A percentile compares a stretch with the other conserved stretches of the same genome.
Conservation (phyloP, 2,329 filamentous ascomycete genomes). For the Cladosporium phlei region DNA sequence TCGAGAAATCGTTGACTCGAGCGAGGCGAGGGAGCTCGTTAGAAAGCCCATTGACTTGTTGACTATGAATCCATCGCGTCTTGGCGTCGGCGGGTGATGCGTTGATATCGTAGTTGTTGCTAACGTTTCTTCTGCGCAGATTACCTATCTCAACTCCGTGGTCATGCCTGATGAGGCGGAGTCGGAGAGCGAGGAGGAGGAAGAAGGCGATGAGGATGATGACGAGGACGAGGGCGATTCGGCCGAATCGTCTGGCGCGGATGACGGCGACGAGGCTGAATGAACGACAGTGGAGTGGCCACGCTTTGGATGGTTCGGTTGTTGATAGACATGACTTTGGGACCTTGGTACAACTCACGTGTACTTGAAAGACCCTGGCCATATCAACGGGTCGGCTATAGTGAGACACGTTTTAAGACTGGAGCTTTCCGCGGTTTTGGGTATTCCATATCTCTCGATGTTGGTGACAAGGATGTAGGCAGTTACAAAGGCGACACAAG, state of each 20-base stretch:
- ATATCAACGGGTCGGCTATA: not conserved
- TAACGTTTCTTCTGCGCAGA: slow-evolving; percentile 33
- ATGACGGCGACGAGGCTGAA: slow-evolving; percentile 15
- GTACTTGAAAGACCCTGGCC: not conserved
- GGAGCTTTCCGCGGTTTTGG: not conserved
- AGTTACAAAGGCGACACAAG: too few relatives aligned
- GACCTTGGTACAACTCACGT: slow-evolving; percentile 1
- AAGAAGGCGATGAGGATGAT: slow-evolving; percentile 22
- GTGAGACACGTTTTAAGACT: slow-evolving; percentile 9
- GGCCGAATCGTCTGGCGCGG: slow-evolving; percentile 3
- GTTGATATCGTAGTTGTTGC: not conserved
- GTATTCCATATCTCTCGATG: not conserved
- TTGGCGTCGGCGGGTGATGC: not conserved
- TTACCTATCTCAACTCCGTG: slow-evolving; percentile 47
- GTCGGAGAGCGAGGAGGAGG: slow-evolving; percentile 22
- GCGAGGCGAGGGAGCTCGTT: too few relatives aligned
- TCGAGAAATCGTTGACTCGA: too few relatives aligned
- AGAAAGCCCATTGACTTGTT: too few relatives aligned
- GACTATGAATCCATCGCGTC: not conserved
- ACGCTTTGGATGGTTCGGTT: not conserved
- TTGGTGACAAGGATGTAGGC: not conserved
- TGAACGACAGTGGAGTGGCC: too few relatives aligned
- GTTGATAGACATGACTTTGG: not conserved
- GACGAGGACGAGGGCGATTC: slow-evolving; percentile 19
- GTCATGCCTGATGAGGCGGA: slow-evolving; percentile 45